A percentile compares a stretch with the other conserved stretches of the same genome.
phyloP scores from a whole-genome alignment of 2,329 filamentous ascomycete species.

The Ophiosphaerella narmari region DNA sequence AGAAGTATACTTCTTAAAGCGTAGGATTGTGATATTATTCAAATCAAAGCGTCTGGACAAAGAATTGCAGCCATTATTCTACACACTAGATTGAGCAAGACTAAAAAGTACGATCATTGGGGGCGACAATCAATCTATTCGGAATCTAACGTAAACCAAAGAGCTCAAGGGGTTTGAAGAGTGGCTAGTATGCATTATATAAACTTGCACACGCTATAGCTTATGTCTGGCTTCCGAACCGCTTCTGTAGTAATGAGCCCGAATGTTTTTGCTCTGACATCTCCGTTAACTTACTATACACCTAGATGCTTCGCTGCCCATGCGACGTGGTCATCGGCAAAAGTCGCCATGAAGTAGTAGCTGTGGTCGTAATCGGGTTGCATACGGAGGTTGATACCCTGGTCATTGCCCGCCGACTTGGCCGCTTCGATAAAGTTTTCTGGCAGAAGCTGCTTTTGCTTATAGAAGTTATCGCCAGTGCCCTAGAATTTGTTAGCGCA shows the following conservation, averaged over 20 bases:
- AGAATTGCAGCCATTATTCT: too few species aligned
- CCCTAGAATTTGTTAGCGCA: conserved; percentile 60
- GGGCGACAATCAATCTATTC: too few species aligned
- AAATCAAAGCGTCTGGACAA: too few species aligned
- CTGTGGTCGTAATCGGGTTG: conserved; percentile 95
- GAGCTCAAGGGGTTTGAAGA: too few species aligned
- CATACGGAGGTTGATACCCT: conserved; percentile 77
- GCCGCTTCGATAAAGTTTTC: conserved; percentile 88
- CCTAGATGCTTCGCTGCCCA: conserved; percentile 86
- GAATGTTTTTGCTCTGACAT: background rate
- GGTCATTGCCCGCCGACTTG: conserved; percentile 71
- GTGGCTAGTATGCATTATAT: too few species aligned
- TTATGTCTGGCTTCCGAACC: conserved; percentile 27
- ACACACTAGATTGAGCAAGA: too few species aligned
- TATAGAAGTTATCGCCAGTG: conserved; percentile 95
- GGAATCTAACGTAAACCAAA: too few species aligned
- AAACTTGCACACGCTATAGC: conserved; percentile 20
- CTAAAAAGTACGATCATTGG: too few species aligned
- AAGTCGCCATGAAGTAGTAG: conserved; percentile 94
- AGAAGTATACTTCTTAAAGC: too few species aligned
- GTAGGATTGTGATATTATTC: too few species aligned
- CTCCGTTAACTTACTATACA: conserved; percentile 52
- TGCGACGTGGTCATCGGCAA: conserved; percentile 86
- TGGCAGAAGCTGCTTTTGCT: conserved; percentile 86
- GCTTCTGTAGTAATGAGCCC: conserved; percentile 44